Base-by-base conservation (phyloP, 2,329 filamentous ascomycete species). In the Drechslera avenae region DNA sequence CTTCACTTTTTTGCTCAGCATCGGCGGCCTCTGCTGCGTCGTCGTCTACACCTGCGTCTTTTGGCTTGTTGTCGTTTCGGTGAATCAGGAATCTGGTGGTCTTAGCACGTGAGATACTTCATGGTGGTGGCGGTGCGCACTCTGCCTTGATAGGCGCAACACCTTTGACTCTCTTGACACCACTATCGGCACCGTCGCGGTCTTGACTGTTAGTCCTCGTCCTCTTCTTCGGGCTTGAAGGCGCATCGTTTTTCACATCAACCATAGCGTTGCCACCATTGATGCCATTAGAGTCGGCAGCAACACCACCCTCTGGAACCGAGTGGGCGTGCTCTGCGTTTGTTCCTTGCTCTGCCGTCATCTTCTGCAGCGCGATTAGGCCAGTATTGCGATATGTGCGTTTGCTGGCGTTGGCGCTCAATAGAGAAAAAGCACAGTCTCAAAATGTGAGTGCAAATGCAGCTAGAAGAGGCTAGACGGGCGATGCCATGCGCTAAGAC, bases 81-180 rank as follows among this genome's bases (percentile, higher is more conserved):
- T 63, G 63, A 26, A 75, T 52, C 32, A 75, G 50, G 46, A 66
- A 75, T 54, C 73, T 75, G 42, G 21, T 33, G 16, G 46, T 51
- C 32, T 68, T 59, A 68, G 64, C 62, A 50, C 39, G 36, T 52
- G 35, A 37, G 17, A 21, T 17, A 13, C 40, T 39, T 32, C 31
- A 48, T 23, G 45, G 45, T 39, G 46, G 39, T 40, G 21, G 31
- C 48, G 39, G 30, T 30, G 52, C 81, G 73, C 75, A 90, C 84
- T 91, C 88, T 67, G 83, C 79, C 73, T 91, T 91, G 72, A 92
- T 83, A 7, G 85, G 83, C 16, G 88, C 88, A 45, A 87, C 76
- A 19, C 87, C 87, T 64, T 71, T 77, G 62, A 60, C 66, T 32
- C 71, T 66, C 54, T 73, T 72, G 35, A 56, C 47, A 10, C 51